Conservation (phyloP, 2,329 filamentous ascomycete genomes). For the Rasamsonia emersonii region DNA sequence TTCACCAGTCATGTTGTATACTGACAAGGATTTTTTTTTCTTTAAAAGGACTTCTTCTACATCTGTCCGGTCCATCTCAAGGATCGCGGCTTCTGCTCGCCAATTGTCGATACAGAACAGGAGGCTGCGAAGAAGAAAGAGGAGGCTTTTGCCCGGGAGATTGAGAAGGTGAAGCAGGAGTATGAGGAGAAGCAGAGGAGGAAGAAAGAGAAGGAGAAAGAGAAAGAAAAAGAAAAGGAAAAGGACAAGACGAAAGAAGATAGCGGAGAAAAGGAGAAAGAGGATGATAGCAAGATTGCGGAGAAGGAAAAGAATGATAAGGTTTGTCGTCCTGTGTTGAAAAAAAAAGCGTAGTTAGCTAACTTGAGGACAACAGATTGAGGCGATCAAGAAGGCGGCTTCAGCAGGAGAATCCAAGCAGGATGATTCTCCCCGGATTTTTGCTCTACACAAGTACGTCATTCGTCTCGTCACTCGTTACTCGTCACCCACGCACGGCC, state of each 20-base stretch:
- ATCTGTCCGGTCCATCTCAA: conserved; percentile 75
- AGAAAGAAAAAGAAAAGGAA: conserved; percentile 39
- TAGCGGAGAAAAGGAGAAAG: conserved; percentile 36
- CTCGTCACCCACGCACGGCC: neutral
- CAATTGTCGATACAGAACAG: conserved; percentile 38
- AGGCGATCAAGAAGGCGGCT: conserved; percentile 29
- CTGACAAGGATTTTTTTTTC: too few relatives aligned
- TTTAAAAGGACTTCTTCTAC: conserved; percentile 80
- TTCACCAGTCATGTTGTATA: too few relatives aligned
- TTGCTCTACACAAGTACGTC: conserved; percentile 67
- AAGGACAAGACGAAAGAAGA: conserved; percentile 36
- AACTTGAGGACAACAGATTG: conserved; percentile 25
- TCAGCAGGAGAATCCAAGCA: conserved; percentile 27
- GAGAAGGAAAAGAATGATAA: conserved; percentile 47
- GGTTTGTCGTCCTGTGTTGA: conserved; percentile 24
- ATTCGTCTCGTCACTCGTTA: conserved; percentile 4
- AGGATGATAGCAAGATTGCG: conserved; percentile 30
- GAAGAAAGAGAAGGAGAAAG: conserved; percentile 56
- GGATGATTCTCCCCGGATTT: conserved; percentile 69
- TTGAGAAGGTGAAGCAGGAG: conserved; percentile 40
- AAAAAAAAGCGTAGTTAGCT: neutral
- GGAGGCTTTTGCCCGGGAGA: conserved; percentile 36
- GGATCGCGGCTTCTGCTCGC: conserved; percentile 68
- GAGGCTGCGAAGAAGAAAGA: conserved; percentile 35
- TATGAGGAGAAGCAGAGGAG: conserved; percentile 71